These are phyloP conservation scores for Fusarium gaditjirri DNA, from an alignment of 2,329 filamentous ascomycete genomes.

Conservation along the genomic window DNA sequence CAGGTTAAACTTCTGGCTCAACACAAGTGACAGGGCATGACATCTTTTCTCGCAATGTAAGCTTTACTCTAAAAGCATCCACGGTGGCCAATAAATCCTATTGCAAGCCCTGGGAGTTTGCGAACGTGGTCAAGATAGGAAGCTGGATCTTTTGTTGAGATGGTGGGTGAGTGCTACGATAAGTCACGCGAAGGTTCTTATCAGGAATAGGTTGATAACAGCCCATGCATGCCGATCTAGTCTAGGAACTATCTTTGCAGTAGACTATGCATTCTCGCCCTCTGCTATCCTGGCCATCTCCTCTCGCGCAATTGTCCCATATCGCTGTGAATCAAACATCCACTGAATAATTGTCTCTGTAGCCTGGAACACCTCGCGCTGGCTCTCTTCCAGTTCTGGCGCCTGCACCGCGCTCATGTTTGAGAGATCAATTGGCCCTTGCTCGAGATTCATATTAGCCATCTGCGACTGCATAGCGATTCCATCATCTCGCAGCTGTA, in stretches of 20 bases:
- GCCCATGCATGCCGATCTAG: background rate
- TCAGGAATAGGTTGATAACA: background rate
- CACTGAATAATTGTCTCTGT: background rate
- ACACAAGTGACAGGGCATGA: too few species aligned
- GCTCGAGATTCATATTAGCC: background rate
- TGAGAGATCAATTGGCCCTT: background rate
- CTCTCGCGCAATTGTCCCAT: background rate
- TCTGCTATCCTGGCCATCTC: background rate
- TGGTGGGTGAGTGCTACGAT: background rate
- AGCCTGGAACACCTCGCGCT: background rate
- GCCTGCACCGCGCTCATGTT: background rate
- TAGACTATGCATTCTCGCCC: background rate
- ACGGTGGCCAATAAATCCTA: too few species aligned
- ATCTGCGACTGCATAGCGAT: background rate
- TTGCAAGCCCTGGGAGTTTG: too few species aligned
- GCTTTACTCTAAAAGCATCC: too few species aligned
- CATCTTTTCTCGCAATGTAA: too few species aligned
- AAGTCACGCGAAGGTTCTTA: background rate
- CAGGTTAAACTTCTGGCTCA: too few species aligned
- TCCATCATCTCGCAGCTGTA: background rate
- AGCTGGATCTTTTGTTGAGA: background rate
- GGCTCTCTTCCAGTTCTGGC: accelerated
- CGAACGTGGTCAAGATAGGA: background rate
- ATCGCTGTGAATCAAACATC: background rate
- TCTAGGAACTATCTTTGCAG: too few species aligned